Conservation (phyloP, 352 stramenopile species). For the Globisporangium cederbergense region DNA sequence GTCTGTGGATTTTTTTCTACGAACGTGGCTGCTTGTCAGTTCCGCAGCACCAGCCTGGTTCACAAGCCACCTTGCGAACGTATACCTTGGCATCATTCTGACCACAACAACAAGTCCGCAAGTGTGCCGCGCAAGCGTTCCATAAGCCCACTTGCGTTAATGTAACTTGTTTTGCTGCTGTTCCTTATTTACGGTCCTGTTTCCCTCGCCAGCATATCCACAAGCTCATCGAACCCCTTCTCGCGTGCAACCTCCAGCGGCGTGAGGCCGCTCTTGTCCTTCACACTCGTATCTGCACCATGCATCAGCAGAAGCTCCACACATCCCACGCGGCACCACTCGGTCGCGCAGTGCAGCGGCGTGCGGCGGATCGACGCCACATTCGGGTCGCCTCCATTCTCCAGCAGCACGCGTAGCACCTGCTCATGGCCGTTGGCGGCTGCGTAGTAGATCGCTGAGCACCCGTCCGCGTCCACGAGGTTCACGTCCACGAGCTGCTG, state of each 20-base stretch:
- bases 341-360: slow-evolving; percentile 69
- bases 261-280: slow-evolving; percentile 46
- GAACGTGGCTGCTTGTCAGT: too few species aligned
- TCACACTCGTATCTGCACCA: slow-evolving; percentile 23
- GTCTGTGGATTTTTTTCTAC: too few species aligned
- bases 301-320: slow-evolving; percentile 48
- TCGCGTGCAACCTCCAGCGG: slow-evolving; percentile 32
- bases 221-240: slow-evolving; percentile 21
- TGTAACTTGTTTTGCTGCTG: background rate
- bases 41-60: background rate
- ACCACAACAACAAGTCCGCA: background rate
- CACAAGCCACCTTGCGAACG: background rate
- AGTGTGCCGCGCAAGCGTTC: background rate
- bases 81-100: background rate
- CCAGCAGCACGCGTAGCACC: slow-evolving; percentile 50
- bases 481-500: slow-evolving; percentile 63
- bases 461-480: slow-evolving; percentile 56
- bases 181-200: background rate
- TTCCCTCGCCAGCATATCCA: background rate
- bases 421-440: slow-evolving; percentile 56
- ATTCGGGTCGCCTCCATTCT: slow-evolving; percentile 46
- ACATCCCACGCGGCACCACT: slow-evolving; percentile 67
- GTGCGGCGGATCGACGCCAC: slow-evolving; percentile 56
- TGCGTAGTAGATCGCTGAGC: slow-evolving; percentile 73
- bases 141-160: background rate